Conservation (phyloP, 805 yeast species). For the Yarrowia divulgata region DNA sequence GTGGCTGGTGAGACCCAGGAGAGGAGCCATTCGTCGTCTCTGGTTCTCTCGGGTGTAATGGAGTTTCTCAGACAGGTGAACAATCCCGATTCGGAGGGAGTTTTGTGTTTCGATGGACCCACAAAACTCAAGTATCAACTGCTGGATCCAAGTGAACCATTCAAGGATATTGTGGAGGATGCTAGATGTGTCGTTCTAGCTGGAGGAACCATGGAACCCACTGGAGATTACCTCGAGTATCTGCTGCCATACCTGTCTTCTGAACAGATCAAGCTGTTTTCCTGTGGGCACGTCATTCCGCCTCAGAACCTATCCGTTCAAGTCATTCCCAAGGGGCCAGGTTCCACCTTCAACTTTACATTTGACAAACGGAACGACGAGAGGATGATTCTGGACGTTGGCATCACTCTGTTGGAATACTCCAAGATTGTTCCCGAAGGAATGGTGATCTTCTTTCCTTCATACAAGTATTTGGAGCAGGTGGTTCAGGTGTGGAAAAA, state of each 20-base stretch:
- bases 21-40: slow-evolving; percentile 51
- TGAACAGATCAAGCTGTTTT: slow-evolving; percentile 58
- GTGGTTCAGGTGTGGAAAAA: slow-evolving; percentile 62
- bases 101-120: slow-evolving; percentile 67
- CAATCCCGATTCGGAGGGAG: slow-evolving; percentile 82
- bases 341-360: slow-evolving; percentile 64
- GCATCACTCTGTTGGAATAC: slow-evolving; percentile 57
- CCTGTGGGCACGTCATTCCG: slow-evolving; percentile 88
- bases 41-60: slow-evolving; percentile 69
- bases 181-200: slow-evolving; percentile 78
- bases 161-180: slow-evolving; percentile 68
- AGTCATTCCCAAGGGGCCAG: slow-evolving; percentile 53
- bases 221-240: slow-evolving; percentile 67
- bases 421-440: slow-evolving; percentile 68
- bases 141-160: slow-evolving; percentile 77
- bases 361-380: slow-evolving; percentile 64
- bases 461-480: slow-evolving; percentile 72
- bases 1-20: slow-evolving; percentile 38
- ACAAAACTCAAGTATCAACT: slow-evolving; percentile 67
- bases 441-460: slow-evolving; percentile 81
- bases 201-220: slow-evolving; percentile 96
- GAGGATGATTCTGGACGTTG: slow-evolving; percentile 59
- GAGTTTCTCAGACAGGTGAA: slow-evolving; percentile 69
- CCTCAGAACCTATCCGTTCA: slow-evolving; percentile 67
- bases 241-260: slow-evolving; percentile 65